Evolutionary conservation across 2,329 filamentous ascomycete species (phyloP), one percentile per base, ranked within the genome.

Genomic region (Aspergillus amoenus): DNA sequence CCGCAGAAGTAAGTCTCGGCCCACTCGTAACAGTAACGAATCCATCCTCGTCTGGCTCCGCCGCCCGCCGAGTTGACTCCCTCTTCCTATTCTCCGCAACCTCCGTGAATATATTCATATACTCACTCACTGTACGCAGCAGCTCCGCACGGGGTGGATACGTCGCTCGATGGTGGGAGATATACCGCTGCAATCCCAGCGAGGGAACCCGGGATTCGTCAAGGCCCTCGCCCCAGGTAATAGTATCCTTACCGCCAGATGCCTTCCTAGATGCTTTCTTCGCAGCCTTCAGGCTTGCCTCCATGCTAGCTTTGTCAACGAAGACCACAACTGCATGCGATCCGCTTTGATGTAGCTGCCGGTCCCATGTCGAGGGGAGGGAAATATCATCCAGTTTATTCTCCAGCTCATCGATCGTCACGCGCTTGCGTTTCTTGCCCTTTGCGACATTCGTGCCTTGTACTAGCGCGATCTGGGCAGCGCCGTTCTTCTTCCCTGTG

Each of bases 1-100:
- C 92, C 1, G 90, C 87, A n/a, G 88, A 89, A 6, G 82, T 82
- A 57, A 88, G 81, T 58, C 82, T 82, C 40, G 90, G 89, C 24
- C 92, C 92, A 54, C 90, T 84, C 1, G 88, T 89, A 22, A 99
- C 94, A 3, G 93, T 97, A 48, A 97, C 84, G 72, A 99, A 99
- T 2, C 94, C 94, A 73, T 99, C 94, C 69, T 91, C 93, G 73
- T 99, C 94, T 0, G 93, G 91, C 67, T 91, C 87, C 64, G 89
- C 88, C 59, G 90, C 86, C 60, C 88, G 78, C 55, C 83, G 70
- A 77, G 88, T 70, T 79, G 82, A 76, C 78, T 87, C 63, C 69
- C 82, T 65, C 80, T 87, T 74, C 80, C 88, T 76, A 73, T 85
- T 80, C 83, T 89, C 77, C 80, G 90, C 77, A 70, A 84, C 77